Evolutionary conservation across 306 rosid species (phyloP), one percentile per base, ranked within the genome.

Genomic region (Crotalaria pallida): DNA sequence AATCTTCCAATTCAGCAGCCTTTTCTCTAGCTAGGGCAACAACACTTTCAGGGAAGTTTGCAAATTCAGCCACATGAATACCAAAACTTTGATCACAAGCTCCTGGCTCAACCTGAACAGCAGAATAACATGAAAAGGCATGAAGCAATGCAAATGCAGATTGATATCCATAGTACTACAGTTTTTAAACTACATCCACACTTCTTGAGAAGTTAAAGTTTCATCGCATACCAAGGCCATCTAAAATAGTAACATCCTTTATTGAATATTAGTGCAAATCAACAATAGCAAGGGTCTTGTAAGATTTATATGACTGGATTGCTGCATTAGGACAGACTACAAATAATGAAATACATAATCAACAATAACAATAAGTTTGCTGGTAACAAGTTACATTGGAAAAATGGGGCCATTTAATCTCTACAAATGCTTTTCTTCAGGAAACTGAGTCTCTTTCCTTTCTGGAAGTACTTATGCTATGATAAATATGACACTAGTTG

Each of bases 81-180:
- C 99, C 97, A 22, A 94, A 94, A 85, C 99, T 91, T 87, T 94
- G 97, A 83, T 94, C 99, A 75, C 97, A 94, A 72, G 99, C 91
- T 75, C 99, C 95, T 67, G 95, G 92, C 78, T 94, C 97, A 6
- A 94, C 99, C 99, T 94, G 87, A 58, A 80, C 75, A 74, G 77
- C 24, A 64, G 23, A 58, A 75, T n/a, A 58, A 61, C 40, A 34
- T 5, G 58, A 70, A 67, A 70, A 67, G 60, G 6, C 68, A 64
- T 45, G 56, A 69, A 53, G 15, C 41, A 38, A 63, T 36, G 73
- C 49, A 66, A 50, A 62, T 77, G 67, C 44, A 34, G 17, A 57
- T 9, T 27, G 29, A 3, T 49, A 63, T 76, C 36, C 47, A 45
- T 24, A 53, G 13, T 44, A 38, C 27, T 23, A 22, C 65, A 61